A percentile compares a stretch with the other conserved stretches of the same genome.
phyloP scores from a whole-genome alignment of 148 eudicot genomes.

The Hydrangea macrophylla region DNA sequence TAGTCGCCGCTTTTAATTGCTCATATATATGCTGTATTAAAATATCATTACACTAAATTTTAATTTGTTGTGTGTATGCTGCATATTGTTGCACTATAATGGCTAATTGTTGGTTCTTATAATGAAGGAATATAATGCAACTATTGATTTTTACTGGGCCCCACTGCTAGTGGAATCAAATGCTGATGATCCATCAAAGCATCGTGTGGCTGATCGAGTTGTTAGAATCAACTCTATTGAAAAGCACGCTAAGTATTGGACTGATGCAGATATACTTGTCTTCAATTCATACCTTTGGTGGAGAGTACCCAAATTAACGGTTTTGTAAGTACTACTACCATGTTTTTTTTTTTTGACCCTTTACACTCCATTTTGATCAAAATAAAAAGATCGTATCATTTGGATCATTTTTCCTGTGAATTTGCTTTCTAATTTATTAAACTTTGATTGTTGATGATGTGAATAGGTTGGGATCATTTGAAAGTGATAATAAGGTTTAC shows the following conservation, averaged over 20 bases:
- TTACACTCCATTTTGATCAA: too few species aligned
- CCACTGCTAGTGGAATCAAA: constrained; percentile 91
- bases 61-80: too few species aligned
- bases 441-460: too few species aligned
- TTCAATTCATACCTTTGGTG: constrained; percentile 90
- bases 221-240: constrained; percentile 66
- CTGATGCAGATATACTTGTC: constrained; percentile 68
- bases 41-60: too few species aligned
- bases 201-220: constrained; percentile 61
- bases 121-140: constrained; percentile 76
- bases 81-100: too few species aligned
- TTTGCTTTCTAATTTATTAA: background rate
- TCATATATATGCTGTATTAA: too few species aligned
- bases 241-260: constrained; percentile 87
- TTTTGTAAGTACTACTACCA: constrained; percentile 52
- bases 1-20: too few species aligned
- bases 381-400: too few species aligned
- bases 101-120: background rate
- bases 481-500: constrained; percentile 47
- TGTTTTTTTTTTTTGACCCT: too few species aligned
- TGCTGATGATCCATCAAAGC: constrained; percentile 64
- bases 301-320: constrained; percentile 61
- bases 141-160: constrained; percentile 86
- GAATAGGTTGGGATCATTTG: constrained; percentile 73
- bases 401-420: background rate